Evolutionary conservation across 1,139 yeast species (phyloP), one percentile per base, ranked within the genome.

Genomic region (Pneumocystis carinii): DNA sequence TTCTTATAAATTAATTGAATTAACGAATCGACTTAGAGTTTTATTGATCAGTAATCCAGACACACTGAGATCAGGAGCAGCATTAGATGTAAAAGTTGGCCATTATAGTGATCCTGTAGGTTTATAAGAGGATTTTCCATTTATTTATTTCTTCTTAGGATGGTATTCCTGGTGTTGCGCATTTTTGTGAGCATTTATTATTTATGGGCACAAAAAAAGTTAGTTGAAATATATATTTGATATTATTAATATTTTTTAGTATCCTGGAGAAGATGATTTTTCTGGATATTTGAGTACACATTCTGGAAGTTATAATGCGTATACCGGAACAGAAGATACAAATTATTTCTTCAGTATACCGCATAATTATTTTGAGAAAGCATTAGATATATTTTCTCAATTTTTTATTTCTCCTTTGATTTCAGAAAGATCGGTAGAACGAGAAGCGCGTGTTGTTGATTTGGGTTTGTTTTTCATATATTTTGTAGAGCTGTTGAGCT

Each of bases 391-490:
- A 69, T 92, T 92, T 74, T 82, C 96, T 5, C 97, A 92, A 72
- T 92, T 92, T 72, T 92, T 92, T 76, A 86, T 90, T 59, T 73
- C 82, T 35, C 98, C 98, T 0, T 77, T 92, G 69, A 92, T 92
- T 73, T 81, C 84, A 67, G 81, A 84, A 63, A 80, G 83, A 66
- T 86, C 97, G 71, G 88, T 90, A 70, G 96, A 90, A 71, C 81
- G 97, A 64, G 98, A 92, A 73, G 86, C 92, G 69, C 83, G 85
- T 67, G 98, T 97, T 2, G 97, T 92, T 17, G 97, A 92, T 73
- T 87, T 95, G 36, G 55, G 55, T 48, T 1, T 48, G n/a, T 41
- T 41, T 41, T 19, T 48, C 4, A 1, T 48, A 24, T 48, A 24
- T 48, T 19, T 32, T 5, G 7, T 32, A 32, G 4, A 48, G 12